Evolutionary conservation across 2,329 filamentous ascomycete species (phyloP).

Genomic region (Colletotrichum sp.): DNA sequence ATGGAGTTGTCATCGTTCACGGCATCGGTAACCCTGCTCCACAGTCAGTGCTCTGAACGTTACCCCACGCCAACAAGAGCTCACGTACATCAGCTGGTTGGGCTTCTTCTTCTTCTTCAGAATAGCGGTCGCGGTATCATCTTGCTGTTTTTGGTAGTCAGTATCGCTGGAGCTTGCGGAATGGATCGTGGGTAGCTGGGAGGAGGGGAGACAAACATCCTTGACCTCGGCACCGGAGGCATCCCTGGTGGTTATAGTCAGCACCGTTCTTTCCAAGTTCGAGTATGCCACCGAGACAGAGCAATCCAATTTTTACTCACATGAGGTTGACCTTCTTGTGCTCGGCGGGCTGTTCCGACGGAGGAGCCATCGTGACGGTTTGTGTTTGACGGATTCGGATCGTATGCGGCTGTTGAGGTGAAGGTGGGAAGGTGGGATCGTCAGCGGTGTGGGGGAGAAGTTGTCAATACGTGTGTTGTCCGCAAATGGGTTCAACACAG

Average conservation of each 20-base stretch:
- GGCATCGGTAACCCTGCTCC: slow-evolving; percentile 88
- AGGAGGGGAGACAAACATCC: slow-evolving; percentile 62
- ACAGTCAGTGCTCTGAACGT: slow-evolving; percentile 6
- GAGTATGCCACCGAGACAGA: neutral
- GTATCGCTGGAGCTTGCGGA: slow-evolving; percentile 25
- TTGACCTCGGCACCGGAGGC: slow-evolving; percentile 87
- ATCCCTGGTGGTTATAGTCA: slow-evolving; percentile 66
- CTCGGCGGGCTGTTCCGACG: slow-evolving; percentile 53
- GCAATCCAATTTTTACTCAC: slow-evolving; percentile 54
- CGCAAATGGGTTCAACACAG: neutral
- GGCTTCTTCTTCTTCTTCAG: slow-evolving; percentile 99
- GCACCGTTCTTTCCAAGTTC: slow-evolving; percentile 25
- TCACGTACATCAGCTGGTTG: slow-evolving; percentile 90
- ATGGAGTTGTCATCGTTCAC: slow-evolving; percentile 99
- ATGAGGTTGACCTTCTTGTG: slow-evolving; percentile 84
- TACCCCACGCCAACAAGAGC: neutral
- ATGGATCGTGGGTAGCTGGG: slow-evolving; percentile 11
- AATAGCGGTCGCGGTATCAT: slow-evolving; percentile 94
- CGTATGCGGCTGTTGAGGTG: neutral
- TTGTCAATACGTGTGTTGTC: slow-evolving; percentile 3
- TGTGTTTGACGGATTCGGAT: slow-evolving; percentile 4
- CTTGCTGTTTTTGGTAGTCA: slow-evolving; percentile 62
- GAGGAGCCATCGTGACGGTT: slow-evolving; percentile 69
- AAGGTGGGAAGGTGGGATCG: slow-evolving; percentile 12
- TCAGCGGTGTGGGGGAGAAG: slow-evolving; percentile 8